These are phyloP conservation scores for Eucalyptus urophylla DNA, from an alignment of 345 rosid genomes.

Conservation along the genomic window DNA sequence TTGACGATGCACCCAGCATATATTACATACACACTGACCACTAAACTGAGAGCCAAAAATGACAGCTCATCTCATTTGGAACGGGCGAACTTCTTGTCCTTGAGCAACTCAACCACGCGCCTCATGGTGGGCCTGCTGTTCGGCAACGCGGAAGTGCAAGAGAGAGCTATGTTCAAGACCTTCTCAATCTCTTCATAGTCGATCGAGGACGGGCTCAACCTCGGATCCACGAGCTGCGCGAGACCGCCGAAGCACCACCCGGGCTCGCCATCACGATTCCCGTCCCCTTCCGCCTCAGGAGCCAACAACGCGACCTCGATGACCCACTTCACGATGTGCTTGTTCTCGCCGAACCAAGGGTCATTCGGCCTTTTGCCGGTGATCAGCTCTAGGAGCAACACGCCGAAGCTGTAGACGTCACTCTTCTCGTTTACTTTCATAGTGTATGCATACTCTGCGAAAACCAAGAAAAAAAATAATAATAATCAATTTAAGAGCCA, in stretches of 20 bases:
- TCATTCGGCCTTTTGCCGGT: slow-evolving; percentile 62
- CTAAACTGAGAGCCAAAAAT: not conserved
- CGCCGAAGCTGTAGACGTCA: slow-evolving; percentile 65
- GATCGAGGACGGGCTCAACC: slow-evolving; percentile 11
- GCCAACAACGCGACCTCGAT: slow-evolving; percentile 17
- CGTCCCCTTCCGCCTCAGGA: not conserved
- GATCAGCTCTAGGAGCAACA: slow-evolving; percentile 48
- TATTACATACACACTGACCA: not conserved
- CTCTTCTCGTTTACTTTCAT: slow-evolving; percentile 41
- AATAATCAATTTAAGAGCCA: not conserved
- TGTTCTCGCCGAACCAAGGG: slow-evolving; percentile 37
- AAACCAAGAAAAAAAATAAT: not conserved
- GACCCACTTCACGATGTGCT: slow-evolving; percentile 47
- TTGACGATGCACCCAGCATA: not conserved
- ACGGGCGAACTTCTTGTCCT: slow-evolving; percentile 6
- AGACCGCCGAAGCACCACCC: not conserved
- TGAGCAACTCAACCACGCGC: slow-evolving; percentile 57
- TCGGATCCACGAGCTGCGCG: slow-evolving; percentile 30
- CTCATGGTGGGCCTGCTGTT: slow-evolving; percentile 57
- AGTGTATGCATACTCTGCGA: slow-evolving; percentile 55
- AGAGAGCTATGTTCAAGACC: slow-evolving; percentile 42
- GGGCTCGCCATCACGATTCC: not conserved
- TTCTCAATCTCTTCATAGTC: slow-evolving; percentile 37
- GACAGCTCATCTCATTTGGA: not conserved
- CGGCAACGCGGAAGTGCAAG: slow-evolving; percentile 44